Evolutionary conservation across 805 yeast genomes (phyloP).

Genomic region (Teunomyces stri): DNA sequence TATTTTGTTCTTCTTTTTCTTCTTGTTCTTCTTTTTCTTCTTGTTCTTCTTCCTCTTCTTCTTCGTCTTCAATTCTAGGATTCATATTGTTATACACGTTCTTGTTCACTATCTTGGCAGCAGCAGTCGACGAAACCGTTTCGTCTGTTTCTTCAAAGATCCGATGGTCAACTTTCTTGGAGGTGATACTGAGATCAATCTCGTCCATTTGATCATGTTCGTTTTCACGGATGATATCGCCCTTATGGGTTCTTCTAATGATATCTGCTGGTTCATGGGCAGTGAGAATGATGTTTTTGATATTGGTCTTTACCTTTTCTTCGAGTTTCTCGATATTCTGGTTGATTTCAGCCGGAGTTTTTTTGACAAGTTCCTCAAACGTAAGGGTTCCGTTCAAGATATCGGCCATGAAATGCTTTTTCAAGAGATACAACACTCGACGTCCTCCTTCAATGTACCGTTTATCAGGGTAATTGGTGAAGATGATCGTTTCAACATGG

Average conservation of each 20-base stretch:
- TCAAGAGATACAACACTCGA: slow-evolving; percentile 61
- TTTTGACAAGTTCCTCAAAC: slow-evolving; percentile 56
- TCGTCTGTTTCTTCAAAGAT: slow-evolving; percentile 20
- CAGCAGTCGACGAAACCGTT: not conserved
- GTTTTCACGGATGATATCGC: slow-evolving; percentile 74
- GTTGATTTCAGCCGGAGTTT: slow-evolving; percentile 76
- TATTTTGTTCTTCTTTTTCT: not conserved
- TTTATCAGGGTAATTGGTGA: slow-evolving; percentile 25
- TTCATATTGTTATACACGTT: slow-evolving; percentile 16
- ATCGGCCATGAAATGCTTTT: slow-evolving; percentile 57
- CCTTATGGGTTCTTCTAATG: slow-evolving; percentile 80
- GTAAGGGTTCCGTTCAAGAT: slow-evolving; percentile 54
- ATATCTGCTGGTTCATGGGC: slow-evolving; percentile 53
- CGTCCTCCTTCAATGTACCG: slow-evolving; percentile 69
- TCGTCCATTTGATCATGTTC: slow-evolving; percentile 22
- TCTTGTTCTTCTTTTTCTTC: slow-evolving; percentile 9
- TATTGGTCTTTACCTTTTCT: slow-evolving; percentile 66
- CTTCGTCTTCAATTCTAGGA: slow-evolving; percentile 24
- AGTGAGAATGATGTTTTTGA: slow-evolving; percentile 65
- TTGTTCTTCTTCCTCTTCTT: slow-evolving; percentile 21
- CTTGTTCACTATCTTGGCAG: not conserved
- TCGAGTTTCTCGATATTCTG: slow-evolving; percentile 72
- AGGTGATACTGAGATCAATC: slow-evolving; percentile 25
- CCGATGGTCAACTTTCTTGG: slow-evolving; percentile 37
- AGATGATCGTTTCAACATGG: slow-evolving; percentile 52